phyloP scores from a whole-genome alignment of 2,329 filamentous ascomycete genomes.

The Diaporthe batatas region DNA sequence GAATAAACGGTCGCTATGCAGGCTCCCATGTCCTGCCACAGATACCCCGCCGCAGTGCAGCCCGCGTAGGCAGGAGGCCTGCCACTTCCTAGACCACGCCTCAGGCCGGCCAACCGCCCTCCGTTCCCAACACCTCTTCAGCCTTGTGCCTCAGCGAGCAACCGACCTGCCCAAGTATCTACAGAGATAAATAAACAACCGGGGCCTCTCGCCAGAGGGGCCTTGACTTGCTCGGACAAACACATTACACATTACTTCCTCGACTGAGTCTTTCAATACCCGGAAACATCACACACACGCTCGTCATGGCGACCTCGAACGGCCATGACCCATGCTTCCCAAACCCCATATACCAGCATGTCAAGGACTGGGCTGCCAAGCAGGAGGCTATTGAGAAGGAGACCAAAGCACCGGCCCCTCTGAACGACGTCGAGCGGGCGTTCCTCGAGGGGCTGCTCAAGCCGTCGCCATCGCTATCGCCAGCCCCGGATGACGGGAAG shows the following conservation, averaged over 20 bases:
- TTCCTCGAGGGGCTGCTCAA: constrained; percentile 54
- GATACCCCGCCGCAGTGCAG: constrained; percentile 11
- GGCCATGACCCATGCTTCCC: not conserved
- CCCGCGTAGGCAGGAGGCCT: constrained; percentile 17
- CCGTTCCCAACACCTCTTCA: not conserved
- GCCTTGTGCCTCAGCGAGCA: constrained; percentile 25
- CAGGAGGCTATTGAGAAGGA: constrained; percentile 55
- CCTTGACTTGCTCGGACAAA: not conserved
- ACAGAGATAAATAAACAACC: not conserved
- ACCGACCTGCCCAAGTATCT: not conserved
- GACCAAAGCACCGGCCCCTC: constrained; percentile 51
- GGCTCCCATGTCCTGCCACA: not conserved
- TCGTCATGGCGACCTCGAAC: constrained; percentile 39
- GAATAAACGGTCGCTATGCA: not conserved
- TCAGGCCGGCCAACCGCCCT: constrained; percentile 12
- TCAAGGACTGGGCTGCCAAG: constrained; percentile 56
- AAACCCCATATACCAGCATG: constrained; percentile 48
- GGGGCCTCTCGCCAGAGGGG: not conserved
- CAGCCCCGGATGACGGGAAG: constrained; percentile 46
- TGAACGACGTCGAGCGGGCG: constrained; percentile 55
- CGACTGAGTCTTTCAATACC: not conserved
- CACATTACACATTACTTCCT: not conserved
- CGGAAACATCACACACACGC: not conserved
- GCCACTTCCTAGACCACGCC: not conserved
- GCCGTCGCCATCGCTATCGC: constrained; percentile 34